phyloP scores from a whole-genome alignment of 2,329 filamentous ascomycete genomes.

The Alternaria burnsii region DNA sequence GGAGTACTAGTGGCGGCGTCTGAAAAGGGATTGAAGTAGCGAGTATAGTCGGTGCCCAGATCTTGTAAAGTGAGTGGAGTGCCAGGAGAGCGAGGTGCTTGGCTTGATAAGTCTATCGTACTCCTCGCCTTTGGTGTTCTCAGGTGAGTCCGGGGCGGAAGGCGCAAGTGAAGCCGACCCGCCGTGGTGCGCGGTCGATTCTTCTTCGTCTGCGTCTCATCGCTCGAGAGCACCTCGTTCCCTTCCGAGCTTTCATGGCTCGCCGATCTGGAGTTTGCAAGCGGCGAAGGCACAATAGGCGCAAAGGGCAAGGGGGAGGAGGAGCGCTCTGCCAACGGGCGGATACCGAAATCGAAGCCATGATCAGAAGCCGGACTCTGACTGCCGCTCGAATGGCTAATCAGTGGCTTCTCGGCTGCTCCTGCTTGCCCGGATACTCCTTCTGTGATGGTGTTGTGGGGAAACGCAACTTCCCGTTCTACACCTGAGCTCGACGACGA shows the following conservation, averaged over 20 bases:
- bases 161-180: constrained; percentile 14
- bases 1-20: constrained; percentile 27
- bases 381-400: constrained; percentile 6
- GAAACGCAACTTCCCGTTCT: constrained; percentile 30
- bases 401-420: constrained; percentile 2
- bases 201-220: constrained; percentile 13
- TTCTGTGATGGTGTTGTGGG: constrained; percentile 19
- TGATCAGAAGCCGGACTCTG: constrained; percentile 14
- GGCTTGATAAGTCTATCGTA: constrained; percentile 27
- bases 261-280: constrained; percentile 13
- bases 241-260: constrained; percentile 5
- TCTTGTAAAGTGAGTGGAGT: constrained; percentile 41
- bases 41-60: constrained; percentile 47
- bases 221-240: constrained; percentile 12
- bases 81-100: constrained; percentile 17
- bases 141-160: constrained; percentile 25
- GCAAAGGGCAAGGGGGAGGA: constrained; percentile 18
- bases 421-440: constrained; percentile 15
- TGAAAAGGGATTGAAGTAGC: constrained; percentile 48
- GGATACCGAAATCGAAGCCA: constrained; percentile 18
- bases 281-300: constrained; percentile 19
- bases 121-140: constrained; percentile 23
- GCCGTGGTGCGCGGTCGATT: constrained; percentile 7
- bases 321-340: constrained; percentile 2
- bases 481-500: constrained; percentile 29